These are phyloP conservation scores for Microbotryum scabiosae DNA, from an alignment of 1,284 basidiomycete genomes.

Conservation along the genomic window DNA sequence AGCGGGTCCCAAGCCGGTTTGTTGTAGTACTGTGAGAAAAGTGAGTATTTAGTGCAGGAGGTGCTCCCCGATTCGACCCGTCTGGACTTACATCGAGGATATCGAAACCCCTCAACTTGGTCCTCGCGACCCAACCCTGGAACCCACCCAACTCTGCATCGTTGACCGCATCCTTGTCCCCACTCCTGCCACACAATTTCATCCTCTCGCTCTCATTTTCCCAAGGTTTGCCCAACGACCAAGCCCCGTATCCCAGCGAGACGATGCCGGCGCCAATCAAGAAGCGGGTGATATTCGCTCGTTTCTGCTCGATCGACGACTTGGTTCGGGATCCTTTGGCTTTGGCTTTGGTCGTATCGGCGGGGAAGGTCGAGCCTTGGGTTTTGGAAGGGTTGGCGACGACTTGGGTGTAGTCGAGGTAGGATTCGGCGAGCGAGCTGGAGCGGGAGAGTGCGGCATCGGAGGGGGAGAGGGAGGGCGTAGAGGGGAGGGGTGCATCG, in stretches of 20 bases:
- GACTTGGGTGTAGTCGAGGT: conserved; percentile 34
- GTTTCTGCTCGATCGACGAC: conserved; percentile 39
- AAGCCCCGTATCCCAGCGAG: conserved; percentile 30
- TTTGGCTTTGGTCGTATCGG: conserved; percentile 36
- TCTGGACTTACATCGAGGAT: conserved; percentile 33
- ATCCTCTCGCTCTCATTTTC: conserved; percentile 36
- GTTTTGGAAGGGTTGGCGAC: conserved; percentile 14
- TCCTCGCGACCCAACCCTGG: conserved; percentile 19
- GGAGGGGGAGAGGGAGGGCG: neutral
- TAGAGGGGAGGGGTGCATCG: neutral
- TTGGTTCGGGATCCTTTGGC: conserved; percentile 34
- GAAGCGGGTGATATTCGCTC: conserved; percentile 33
- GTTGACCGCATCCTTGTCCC: conserved; percentile 28
- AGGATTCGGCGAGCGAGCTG: conserved; percentile 29
- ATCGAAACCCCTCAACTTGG: conserved; percentile 31
- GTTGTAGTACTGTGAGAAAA: conserved; percentile 60
- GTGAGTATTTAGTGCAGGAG: no score
- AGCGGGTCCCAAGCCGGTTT: conserved; percentile 88
- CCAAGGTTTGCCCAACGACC: conserved; percentile 39
- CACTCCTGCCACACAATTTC: conserved; percentile 23
- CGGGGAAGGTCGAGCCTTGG: conserved; percentile 8
- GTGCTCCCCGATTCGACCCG: no score
- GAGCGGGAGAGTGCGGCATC: neutral
- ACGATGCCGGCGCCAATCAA: conserved; percentile 27
- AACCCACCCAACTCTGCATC: conserved; percentile 19